These are phyloP conservation scores for Rhynchosporium agropyri DNA, from an alignment of 2,329 filamentous ascomycete species.

Conservation along the genomic window DNA sequence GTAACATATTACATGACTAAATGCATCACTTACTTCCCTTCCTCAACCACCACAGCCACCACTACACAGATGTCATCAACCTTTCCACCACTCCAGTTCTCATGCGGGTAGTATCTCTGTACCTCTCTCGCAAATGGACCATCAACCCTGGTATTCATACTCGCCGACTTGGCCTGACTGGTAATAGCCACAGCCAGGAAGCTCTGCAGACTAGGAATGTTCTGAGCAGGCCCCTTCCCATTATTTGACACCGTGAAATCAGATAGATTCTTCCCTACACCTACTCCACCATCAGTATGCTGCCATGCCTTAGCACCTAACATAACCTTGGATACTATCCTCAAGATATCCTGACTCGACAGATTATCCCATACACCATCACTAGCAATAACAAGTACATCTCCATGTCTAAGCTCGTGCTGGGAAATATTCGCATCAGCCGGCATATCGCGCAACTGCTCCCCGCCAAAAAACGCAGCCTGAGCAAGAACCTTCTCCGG, in stretches of 20 bases:
- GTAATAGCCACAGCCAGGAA: slow-evolving; percentile 79
- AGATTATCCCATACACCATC: slow-evolving; percentile 97
- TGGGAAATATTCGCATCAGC: slow-evolving; percentile 79
- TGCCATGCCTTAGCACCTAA: slow-evolving; percentile 73
- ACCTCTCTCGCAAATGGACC: slow-evolving; percentile 96
- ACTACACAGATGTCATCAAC: slow-evolving; percentile 94
- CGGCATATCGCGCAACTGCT: slow-evolving; percentile 80
- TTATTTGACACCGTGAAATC: slow-evolving; percentile 54
- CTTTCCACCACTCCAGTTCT: slow-evolving; percentile 90
- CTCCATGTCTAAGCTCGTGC: slow-evolving; percentile 80
- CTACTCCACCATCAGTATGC: slow-evolving; percentile 61
- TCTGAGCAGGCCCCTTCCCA: slow-evolving; percentile 42
- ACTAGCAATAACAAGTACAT: slow-evolving; percentile 90
- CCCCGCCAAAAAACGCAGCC: slow-evolving; percentile 80
- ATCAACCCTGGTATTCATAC: slow-evolving; percentile 77
- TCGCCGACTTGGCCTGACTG: slow-evolving; percentile 80
- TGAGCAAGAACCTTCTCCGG: slow-evolving; percentile 78
- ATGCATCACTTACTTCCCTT: slow-evolving; percentile 42
- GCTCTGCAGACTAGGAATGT: slow-evolving; percentile 65
- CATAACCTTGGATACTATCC: slow-evolving; percentile 79
- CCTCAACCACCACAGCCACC: slow-evolving; percentile 75
- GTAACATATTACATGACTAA: neutral
- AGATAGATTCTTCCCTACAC: slow-evolving; percentile 62
- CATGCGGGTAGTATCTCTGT: slow-evolving; percentile 80
- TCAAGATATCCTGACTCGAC: slow-evolving; percentile 84